Evolutionary conservation across 2,329 filamentous ascomycete genomes (phyloP).

Genomic region (Fusarium tanahbumbuense): DNA sequence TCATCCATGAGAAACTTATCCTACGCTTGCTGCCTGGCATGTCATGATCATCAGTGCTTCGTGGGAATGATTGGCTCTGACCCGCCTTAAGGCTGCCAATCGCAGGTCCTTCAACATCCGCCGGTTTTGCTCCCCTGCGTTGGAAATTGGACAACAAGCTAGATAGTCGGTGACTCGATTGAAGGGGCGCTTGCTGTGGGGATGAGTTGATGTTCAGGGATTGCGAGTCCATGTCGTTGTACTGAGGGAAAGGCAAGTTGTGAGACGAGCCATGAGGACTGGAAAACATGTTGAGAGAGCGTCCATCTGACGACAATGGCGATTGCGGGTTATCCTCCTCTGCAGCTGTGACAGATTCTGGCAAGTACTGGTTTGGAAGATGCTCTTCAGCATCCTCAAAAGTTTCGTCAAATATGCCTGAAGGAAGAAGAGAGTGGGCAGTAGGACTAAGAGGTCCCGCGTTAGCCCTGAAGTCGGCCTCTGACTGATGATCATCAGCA

Average conservation of each 20-base stretch:
- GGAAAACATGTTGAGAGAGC: constrained; percentile 67
- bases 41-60: constrained; percentile 68
- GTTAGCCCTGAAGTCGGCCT: constrained; percentile 70
- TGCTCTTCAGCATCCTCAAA: constrained; percentile 68
- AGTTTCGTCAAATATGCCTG: constrained; percentile 71
- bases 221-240: constrained; percentile 60
- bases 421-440: constrained; percentile 78
- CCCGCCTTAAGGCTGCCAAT: constrained; percentile 76
- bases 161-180: constrained; percentile 55
- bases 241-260: constrained; percentile 66
- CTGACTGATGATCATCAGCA: constrained; percentile 61
- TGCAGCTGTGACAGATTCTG: constrained; percentile 46
- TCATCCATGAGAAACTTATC: constrained; percentile 71
- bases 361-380: constrained; percentile 42
- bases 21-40: constrained; percentile 64
- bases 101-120: constrained; percentile 64
- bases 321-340: constrained; percentile 67
- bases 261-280: constrained; percentile 72
- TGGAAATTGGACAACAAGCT: constrained; percentile 70
- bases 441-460: constrained; percentile 82
- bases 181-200: constrained; percentile 51
- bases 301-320: constrained; percentile 66
- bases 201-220: constrained; percentile 57
- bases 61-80: constrained; percentile 83
- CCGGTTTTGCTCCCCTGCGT: constrained; percentile 70